Evolutionary conservation across 495 filamentous ascomycete genomes (phyloP), one percentile per base, ranked within the genome.

Genomic region (Aspergillus nidulans): DNA sequence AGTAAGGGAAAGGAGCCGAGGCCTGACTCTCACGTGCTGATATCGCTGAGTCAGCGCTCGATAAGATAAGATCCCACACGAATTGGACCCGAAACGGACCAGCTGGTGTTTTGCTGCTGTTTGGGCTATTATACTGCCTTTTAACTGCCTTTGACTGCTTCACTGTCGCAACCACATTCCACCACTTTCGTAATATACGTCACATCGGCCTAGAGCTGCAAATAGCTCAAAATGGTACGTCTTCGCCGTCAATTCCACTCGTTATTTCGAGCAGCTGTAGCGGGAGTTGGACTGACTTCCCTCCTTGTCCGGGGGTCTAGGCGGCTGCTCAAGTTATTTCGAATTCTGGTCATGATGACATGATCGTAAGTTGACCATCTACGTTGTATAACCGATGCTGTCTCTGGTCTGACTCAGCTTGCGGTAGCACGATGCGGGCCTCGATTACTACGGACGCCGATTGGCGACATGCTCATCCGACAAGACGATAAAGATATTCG

Each of bases 401-500:
- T 20, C 49, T 23, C 32, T 39, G 20, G 9, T 48, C 51, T 54
- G 40, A 59, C 44, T 40, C 41, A 8, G 28, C 34, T 15, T n/a
- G 19, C 21, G 60, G 39, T 69, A 97, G 92, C 94, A 97, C 65
- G 94, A 97, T 83, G 94, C 92, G 50, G 91, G 91, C 51, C 85
- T 99, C 59, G 95, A 99, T 71, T 97, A 97, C 75, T 99, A 97
- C 72, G 94, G 94, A 63, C 87, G 94, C 57, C 86, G 92, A 61
- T 85, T 99, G 64, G 94, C 94, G 57, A 99, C 94, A 62, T 97
- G 94, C 72, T 96, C 91, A 19, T 96, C 92, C 52, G 94, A 99
- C 73, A 90, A 91, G 69, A 97, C 92, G 45, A 95, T 99, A 77
- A 97, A 97, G 76, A 96, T 99, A 69, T 99, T 97, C 64, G 94